Evolutionary conservation across 768 basidiomycete genomes (phyloP), one percentile per base, ranked within the genome.

Genomic region (Candolleomyces eurysporus): DNA sequence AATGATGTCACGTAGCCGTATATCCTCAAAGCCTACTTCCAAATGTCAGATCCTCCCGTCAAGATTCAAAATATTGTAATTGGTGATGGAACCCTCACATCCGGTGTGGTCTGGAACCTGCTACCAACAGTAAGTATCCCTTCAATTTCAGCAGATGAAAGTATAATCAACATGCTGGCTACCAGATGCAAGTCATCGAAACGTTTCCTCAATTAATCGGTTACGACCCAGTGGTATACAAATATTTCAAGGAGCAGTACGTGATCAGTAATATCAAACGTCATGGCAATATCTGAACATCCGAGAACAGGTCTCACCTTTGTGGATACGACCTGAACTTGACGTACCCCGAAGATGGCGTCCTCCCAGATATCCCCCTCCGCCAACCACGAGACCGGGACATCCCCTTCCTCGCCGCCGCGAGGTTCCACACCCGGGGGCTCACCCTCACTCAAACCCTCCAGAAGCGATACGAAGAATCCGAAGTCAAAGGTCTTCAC

Each of bases 171-270:
- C 9, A 54, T 31, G 26, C 57, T 49, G 39, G 56, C 26, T 42
- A 16, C 63, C 21, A 88, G 87, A 69, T 85, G 46, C 79, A 71
- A 59, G 76, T 88, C 32, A 70, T 91, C 17, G 83, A 89, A 72
- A 91, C 90, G 4, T 89, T 87, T 67, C 90, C 90, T 1, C 90
- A 91, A 68, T 73, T 91, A 31, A 89, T 92, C 56, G 86, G 83
- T 39, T 91, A 91, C 66, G 85, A 91, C 63, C 76, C 78, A 50
- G 80, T 82, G 5, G 86, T 89, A 6, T 86, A 82, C 67, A 78
- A 84, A 59, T 89, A 89, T 68, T 91, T 91, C 72, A 79, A 82
- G 63, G 77, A 83, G 64, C 87, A 89, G 89, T 89, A 64, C 61
- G 87, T 76, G 11, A 13, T 26, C 17, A 22, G 53, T 58, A 5